Percentiles rank a stretch among this genome's conserved stretches.
Evolutionary conservation across 2,329 filamentous ascomycete species (phyloP).

Genomic region (Phialemoniopsis sp.): DNA sequence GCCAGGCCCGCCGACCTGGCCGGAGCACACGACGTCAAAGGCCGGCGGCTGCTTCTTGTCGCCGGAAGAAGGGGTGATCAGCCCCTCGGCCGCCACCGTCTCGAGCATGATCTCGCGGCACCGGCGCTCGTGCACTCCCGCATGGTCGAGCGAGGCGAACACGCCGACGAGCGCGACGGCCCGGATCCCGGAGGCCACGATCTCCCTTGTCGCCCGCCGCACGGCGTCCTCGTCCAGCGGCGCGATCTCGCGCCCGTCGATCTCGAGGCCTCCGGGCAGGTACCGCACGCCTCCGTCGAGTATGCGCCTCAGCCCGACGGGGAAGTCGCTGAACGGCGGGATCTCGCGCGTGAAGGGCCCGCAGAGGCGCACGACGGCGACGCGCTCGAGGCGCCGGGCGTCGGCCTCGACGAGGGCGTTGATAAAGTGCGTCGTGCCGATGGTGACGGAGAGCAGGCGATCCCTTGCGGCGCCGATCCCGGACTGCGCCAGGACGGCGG

Average conservation of each 20-base stretch:
- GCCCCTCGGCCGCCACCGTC: conserved; percentile 1
- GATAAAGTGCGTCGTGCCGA: conserved; percentile 47
- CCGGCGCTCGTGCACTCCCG: conserved; percentile 31
- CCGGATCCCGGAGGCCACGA: conserved; percentile 27
- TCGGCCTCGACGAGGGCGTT: conserved; percentile 44
- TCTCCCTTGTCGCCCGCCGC: conserved; percentile 20
- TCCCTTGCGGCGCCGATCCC: conserved; percentile 28
- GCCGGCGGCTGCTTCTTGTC: conserved; percentile 19
- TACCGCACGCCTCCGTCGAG: conserved; percentile 35
- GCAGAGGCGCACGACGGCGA: conserved; percentile 41
- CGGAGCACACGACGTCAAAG: conserved; percentile 34
- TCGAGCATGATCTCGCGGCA: conserved; percentile 30
- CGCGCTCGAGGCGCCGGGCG: conserved; percentile 32
- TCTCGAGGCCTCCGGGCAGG: conserved; percentile 40
- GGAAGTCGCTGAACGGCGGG: conserved; percentile 42
- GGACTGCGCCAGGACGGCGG: conserved; percentile 26
- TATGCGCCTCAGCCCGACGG: conserved; percentile 30
- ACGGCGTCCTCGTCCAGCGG: conserved; percentile 31
- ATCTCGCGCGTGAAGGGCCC: conserved; percentile 37
- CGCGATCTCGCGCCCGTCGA: conserved; percentile 40
- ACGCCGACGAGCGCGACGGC: conserved; percentile 37
- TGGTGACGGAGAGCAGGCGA: conserved; percentile 40
- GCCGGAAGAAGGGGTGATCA: too few relatives aligned
- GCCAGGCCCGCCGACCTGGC: conserved; percentile 37
- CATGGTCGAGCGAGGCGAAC: conserved; percentile 40